Evolutionary conservation across 2,329 filamentous ascomycete genomes (phyloP), one percentile per base, ranked within the genome.

Genomic region (Arthrobotrys iridis): DNA sequence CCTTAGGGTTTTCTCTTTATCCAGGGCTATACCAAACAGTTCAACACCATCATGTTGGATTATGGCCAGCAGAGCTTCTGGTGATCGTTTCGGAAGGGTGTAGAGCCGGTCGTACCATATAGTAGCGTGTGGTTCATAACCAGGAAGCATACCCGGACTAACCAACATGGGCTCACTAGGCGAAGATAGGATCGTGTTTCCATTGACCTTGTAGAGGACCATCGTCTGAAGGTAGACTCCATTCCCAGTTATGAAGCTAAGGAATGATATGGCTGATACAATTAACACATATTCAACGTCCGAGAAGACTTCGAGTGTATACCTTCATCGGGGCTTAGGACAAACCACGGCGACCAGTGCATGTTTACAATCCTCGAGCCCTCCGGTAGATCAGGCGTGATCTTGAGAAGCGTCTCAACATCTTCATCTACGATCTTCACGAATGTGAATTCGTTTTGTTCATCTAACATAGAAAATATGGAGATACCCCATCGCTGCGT

Each of bases 271-370:
- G 13, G 41, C 71, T 75, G 18, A 26, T 1, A 8, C 8, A 35
- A 13, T 60, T 50, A 72, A 43, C 22, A 52, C 20, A 11, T 2
- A 8, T 3, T 26, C 4, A 13, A 2, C 11, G 15, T 11, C n/a
- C 10, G 4, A 4, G 1, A 46, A 24, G 30, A 1, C 11, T 4
- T 11, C 6, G 5, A 11, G 15, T 22, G 24, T 45, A 2, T 28
- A 75, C 71, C 71, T 59, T 75, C 63, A 5, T 20, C 40, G 11
- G 57, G 57, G 33, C 46, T 43, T 20, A 68, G n/a, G 28, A 59
- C 59, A 57, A 75, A 41, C 71, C 71, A 75, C 2, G 71, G 71
- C 4, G 71, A 75, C 71, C 71, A 75, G 48, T 63, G 22, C 71
- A 75, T 68, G 24, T 63, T 58, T 2, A 59, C 15, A 18, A 75